Base-by-base conservation (phyloP, 176 grass and related monocot species). In the Hordeum marinum region DNA sequence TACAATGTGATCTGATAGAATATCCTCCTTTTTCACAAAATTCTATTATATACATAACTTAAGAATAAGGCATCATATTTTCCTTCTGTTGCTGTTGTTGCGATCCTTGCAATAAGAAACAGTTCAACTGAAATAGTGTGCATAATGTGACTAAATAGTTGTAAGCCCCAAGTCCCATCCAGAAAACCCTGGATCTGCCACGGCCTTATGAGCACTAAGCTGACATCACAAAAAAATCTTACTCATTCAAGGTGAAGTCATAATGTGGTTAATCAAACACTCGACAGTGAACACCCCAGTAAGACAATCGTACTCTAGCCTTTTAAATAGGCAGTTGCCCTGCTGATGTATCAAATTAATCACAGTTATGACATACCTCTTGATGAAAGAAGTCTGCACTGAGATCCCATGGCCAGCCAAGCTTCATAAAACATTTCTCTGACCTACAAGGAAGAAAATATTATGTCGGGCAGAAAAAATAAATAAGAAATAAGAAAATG, bases 381-480 rank as follows among this genome's bases (percentile, higher is more conserved):
- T 90, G 72, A 78, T 90, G 40, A 76, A 94, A 89, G 76, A 94
- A 89, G 61, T 85, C 80, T 12, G 87, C 63, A 36, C 80, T 17
- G 13, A 6, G 45, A 70, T 85, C 59, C 89, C 85, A 82, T 67
- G 87, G 89, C 92, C 92, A 91, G 4, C 26, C 34, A 76, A 91
- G 87, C 34, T 85, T 86, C 61, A 58, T 60, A 78, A 92, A 89
- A 76, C 92, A 94, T 71, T 90, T 78, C 45, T 90, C 73, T 36
- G 89, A 94, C 92, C 92, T 94, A 73, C 21, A 66, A 83, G 63
- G 77, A 72, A 74, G 24, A 67, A 72, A 61, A 42, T 37, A 46
- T 21, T n/a, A 10, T 77, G 17, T 15, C 63, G 29, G 20, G 76
- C 65, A 45, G 17, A 59, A 58, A 72, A 75, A 18, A 26, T 35